Evolutionary conservation across 2,329 filamentous ascomycete genomes (phyloP), one percentile per base, ranked within the genome.

Genomic region (Pestalotiopsis fici): DNA sequence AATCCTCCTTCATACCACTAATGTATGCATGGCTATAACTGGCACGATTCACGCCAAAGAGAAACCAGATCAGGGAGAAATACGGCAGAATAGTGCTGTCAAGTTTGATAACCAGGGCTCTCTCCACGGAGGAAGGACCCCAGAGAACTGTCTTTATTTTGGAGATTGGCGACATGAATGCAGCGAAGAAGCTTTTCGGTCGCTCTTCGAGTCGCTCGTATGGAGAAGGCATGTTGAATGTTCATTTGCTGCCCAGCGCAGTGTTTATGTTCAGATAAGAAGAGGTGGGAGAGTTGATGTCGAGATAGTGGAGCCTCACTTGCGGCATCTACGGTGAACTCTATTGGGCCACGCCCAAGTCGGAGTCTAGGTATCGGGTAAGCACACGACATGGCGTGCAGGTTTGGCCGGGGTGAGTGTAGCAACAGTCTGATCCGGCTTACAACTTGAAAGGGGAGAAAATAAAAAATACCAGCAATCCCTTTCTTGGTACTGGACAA

Each of bases 11-110:
- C 79, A 82, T 81, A 1, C 79, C 80, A n/a, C 79, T 81, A 37
- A 82, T 81, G 69, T 82, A 82, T 3, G 80, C 80, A 0, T 79
- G 81, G 37, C 73, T 78, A 68, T 83, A 83, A 69, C 78, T 81
- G 31, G 82, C 77, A 12, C 82, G 76, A 4, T 81, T 83, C 61
- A 83, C 77, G 31, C 82, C 82, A 66, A 83, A 83, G 3, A 83
- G 73, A 63, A 83, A 83, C 82, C 81, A 83, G n/a, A 83, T 79
- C 13, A 83, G 71, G 0, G 81, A 82, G 69, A 83, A 83, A 68
- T 84, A 83, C 0, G 79, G 78, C 23, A 83, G 75, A 6, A 83
- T 73, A 0, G 80, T 82, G 57, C 78, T 74, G 67, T 83, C 81
- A 7, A 83, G 76, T 71, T 80, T 81, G 47, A 78, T 75, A 35